Percentiles rank a stretch among this genome's conserved stretches.
phyloP scores from a whole-genome alignment of 169 alveolate species.

The Cryptosporidium sp. region DNA sequence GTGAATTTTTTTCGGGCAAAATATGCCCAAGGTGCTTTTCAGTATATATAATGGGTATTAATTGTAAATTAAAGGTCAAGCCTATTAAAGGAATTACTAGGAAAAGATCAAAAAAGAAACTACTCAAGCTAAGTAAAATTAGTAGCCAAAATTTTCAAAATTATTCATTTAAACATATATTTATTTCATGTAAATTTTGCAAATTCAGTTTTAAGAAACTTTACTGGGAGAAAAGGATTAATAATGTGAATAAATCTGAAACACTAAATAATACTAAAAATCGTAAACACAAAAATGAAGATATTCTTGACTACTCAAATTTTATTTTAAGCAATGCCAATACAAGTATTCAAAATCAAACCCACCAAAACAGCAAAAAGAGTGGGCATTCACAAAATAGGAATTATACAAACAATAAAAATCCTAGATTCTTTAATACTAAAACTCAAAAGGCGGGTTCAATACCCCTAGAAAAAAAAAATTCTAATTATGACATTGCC shows the following conservation, averaged over 20 bases:
- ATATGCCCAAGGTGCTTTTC: constrained; percentile 57
- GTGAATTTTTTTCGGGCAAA: constrained; percentile 39
- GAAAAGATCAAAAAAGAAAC: background rate
- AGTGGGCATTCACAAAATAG: background rate
- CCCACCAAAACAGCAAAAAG: background rate
- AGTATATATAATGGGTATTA: constrained; percentile 15
- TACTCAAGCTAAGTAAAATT: background rate
- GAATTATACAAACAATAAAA: background rate
- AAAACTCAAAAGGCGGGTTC: background rate
- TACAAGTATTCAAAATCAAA: background rate
- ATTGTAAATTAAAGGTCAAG: constrained; percentile 14
- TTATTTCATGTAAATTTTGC: constrained; percentile 22
- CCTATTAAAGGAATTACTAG: background rate
- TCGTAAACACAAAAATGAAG: background rate
- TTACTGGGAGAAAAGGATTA: constrained; percentile 8
- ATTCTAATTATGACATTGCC: background rate
- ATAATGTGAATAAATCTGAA: background rate
- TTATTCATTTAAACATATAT: constrained; percentile 11
- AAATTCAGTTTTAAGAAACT: background rate
- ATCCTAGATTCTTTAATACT: background rate
- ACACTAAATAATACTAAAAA: background rate
- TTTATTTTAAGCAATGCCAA: background rate
- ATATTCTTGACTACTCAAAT: constrained; percentile 2
- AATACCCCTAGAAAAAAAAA: background rate
- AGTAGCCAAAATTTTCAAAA: background rate